Conservation (phyloP, 2,329 filamentous ascomycete species). For the Penicillium sp. region DNA sequence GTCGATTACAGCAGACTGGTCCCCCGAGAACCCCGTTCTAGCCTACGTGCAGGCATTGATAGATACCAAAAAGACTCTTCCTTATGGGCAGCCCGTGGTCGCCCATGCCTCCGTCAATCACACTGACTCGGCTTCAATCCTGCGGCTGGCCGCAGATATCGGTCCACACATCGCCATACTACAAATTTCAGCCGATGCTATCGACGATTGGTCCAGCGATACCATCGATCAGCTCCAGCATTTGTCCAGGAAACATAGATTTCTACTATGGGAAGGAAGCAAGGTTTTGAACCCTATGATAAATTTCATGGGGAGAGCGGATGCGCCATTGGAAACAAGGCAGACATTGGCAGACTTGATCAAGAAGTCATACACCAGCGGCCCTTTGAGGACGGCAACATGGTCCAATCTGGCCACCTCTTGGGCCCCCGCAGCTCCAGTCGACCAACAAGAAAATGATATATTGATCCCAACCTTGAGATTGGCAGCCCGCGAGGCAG, state of each 20-base stretch:
- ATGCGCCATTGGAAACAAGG: conserved; percentile 27
- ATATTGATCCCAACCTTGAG: conserved; percentile 44
- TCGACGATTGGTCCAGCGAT: conserved; percentile 59
- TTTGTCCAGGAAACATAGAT: conserved; percentile 37
- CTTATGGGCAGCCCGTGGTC: conserved; percentile 39
- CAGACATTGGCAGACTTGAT: conserved; percentile 35
- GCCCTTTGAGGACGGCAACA: conserved; percentile 36
- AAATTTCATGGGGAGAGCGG: conserved; percentile 31
- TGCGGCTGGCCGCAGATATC: conserved; percentile 56
- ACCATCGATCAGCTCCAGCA: conserved; percentile 45
- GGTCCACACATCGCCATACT: conserved; percentile 61
- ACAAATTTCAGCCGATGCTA: conserved; percentile 62
- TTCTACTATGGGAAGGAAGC: conserved; percentile 44
- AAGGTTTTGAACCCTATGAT: conserved; percentile 39
- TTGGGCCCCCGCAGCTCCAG: conserved; percentile 38
- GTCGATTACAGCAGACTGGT: conserved; percentile 12
- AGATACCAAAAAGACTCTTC: conserved; percentile 35
- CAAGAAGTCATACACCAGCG: conserved; percentile 41
- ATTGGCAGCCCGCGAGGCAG: conserved; percentile 42
- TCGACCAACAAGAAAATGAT: conserved; percentile 40
- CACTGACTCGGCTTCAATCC: conserved; percentile 54
- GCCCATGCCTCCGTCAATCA: conserved; percentile 58
- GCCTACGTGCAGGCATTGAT: conserved; percentile 38
- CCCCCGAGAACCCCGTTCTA: conserved; percentile 35
- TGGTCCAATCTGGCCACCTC: conserved; percentile 42